Percentiles rank a stretch among this genome's conserved stretches.
phyloP scores from a whole-genome alignment of 1,284 basidiomycete species.

The Cutaneotrichosporon cavernicola region DNA sequence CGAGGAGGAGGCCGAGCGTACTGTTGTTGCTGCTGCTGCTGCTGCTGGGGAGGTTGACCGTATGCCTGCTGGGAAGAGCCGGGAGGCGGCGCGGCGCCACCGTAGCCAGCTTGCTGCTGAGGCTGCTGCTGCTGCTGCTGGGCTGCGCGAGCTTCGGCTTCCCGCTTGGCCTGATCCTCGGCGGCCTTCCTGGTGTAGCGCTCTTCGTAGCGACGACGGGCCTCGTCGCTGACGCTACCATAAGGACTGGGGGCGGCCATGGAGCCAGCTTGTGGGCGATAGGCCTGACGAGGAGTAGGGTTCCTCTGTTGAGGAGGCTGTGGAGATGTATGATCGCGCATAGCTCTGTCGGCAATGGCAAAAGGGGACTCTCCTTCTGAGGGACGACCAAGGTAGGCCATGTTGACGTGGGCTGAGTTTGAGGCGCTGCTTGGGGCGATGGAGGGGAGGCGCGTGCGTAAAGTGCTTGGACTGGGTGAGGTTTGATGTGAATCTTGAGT shows the following conservation, averaged over 20 bases:
- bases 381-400: constrained; percentile 49
- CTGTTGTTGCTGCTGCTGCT: constrained; percentile 22
- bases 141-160: constrained; percentile 17
- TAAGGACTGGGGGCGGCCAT: constrained; percentile 45
- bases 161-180: constrained; percentile 37
- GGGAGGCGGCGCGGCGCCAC: constrained; percentile 7
- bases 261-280: constrained; percentile 14
- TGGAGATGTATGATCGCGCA: constrained; percentile 46
- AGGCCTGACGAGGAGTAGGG: constrained; percentile 33
- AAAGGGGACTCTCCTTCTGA: constrained; percentile 52
- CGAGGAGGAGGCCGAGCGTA: constrained; percentile 2
- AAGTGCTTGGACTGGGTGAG: not conserved
- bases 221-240: constrained; percentile 46
- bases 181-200: constrained; percentile 45
- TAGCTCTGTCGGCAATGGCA: constrained; percentile 51
- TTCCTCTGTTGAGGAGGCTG: constrained; percentile 45
- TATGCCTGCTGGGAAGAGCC: constrained; percentile 8
- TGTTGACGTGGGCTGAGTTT: not conserved
- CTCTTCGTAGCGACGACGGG: constrained; percentile 49
- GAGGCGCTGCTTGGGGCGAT: not conserved
- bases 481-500: not conserved
- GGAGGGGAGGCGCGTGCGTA: not conserved
- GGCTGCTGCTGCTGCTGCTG: constrained; percentile 22
- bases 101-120: constrained; percentile 15
- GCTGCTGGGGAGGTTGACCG: constrained; percentile 20